Percentiles rank a stretch among this genome's conserved stretches.
Conservation (phyloP, 495 filamentous ascomycete species). For the Penicillium macrosclerotiorum region DNA sequence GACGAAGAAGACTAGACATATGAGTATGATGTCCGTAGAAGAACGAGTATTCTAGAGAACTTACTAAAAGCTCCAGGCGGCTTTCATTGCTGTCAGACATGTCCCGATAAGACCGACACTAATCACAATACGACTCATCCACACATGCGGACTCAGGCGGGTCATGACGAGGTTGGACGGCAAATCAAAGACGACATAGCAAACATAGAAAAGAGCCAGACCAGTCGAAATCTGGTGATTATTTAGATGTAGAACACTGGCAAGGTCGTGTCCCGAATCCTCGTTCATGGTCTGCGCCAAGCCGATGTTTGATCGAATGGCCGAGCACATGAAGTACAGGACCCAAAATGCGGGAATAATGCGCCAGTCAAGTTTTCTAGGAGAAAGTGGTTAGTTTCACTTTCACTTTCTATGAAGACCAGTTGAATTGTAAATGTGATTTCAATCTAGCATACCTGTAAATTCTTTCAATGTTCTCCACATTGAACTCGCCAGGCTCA, state of each 20-base stretch:
- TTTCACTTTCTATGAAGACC: no score
- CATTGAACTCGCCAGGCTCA: conserved; percentile 27
- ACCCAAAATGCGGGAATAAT: conserved; percentile 92
- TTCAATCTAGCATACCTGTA: conserved; percentile 32
- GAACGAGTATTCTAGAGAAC: conserved; percentile 22
- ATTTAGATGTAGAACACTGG: conserved; percentile 61
- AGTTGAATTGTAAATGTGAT: no score
- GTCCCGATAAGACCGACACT: conserved; percentile 80
- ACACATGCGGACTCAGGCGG: conserved; percentile 75
- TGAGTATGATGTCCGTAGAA: background rate
- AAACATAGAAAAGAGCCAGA: conserved; percentile 84
- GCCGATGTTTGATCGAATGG: conserved; percentile 86
- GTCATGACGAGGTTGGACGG: conserved; percentile 92
- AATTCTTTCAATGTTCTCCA: conserved; percentile 41
- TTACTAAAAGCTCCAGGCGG: conserved; percentile 83
- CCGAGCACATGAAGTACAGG: conserved; percentile 91
- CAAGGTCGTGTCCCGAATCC: conserved; percentile 63
- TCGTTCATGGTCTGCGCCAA: conserved; percentile 89
- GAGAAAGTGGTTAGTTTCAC: background rate
- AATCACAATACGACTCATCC: conserved; percentile 91
- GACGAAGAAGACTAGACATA: conserved; percentile 63
- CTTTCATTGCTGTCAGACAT: conserved; percentile 77
- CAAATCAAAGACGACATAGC: conserved; percentile 85
- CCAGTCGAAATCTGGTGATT: conserved; percentile 76
- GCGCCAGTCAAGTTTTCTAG: conserved; percentile 71